Evolutionary conservation across 164 flowering plant genomes (phyloP).

Genomic region (Umbellularia californica): DNA sequence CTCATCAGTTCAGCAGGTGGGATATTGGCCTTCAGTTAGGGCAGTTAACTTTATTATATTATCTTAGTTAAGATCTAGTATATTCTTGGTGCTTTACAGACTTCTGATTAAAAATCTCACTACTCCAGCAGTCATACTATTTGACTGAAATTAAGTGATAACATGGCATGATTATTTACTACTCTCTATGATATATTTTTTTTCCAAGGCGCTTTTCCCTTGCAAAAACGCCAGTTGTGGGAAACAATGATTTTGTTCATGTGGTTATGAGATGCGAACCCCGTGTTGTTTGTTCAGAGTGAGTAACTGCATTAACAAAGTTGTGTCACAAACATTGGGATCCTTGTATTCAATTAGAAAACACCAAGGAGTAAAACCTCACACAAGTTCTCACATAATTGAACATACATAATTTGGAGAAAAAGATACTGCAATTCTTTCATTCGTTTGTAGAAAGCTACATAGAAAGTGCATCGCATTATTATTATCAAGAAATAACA

Average conservation of each 20-base stretch:
- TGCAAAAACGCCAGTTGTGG: background rate
- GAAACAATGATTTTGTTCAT: background rate
- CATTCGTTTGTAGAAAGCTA: too few species aligned
- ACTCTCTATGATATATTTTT: background rate
- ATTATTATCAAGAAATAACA: too few species aligned
- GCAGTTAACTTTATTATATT: background rate
- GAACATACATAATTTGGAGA: too few species aligned
- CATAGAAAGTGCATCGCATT: too few species aligned
- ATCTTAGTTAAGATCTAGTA: background rate
- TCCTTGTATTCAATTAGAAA: too few species aligned
- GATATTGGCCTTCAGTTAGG: background rate
- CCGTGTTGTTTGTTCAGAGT: background rate
- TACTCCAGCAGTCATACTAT: background rate
- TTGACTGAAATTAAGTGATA: background rate
- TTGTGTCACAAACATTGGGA: background rate
- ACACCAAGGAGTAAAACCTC: too few species aligned
- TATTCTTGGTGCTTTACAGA: background rate
- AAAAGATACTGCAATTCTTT: too few species aligned
- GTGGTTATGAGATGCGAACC: background rate
- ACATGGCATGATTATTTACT: constrained; percentile 1
- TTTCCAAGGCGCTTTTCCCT: background rate
- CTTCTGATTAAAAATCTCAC: background rate
- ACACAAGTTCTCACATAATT: too few species aligned
- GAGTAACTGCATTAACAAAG: background rate
- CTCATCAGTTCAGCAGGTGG: background rate